Evolutionary conservation across 352 stramenopile genomes (phyloP).

Genomic region (Phytopythium aichiense): DNA sequence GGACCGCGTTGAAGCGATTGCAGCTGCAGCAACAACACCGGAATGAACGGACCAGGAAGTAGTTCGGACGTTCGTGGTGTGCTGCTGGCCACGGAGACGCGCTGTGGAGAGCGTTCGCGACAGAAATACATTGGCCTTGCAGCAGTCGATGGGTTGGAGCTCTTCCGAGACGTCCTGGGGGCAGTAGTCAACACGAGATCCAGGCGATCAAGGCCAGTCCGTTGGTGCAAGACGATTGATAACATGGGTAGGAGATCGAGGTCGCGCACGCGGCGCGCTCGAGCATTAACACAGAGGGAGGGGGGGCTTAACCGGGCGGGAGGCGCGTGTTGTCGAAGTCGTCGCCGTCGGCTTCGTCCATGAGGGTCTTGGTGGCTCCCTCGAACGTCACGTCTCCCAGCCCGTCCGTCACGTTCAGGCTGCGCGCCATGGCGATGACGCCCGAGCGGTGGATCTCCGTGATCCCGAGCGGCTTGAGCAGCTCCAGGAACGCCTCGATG

Average conservation of each 20-base stretch:
- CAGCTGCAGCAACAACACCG: too few species aligned
- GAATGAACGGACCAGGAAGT: too few species aligned
- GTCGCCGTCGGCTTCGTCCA: conserved; percentile 59
- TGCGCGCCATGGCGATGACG: conserved; percentile 82
- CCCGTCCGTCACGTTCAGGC: conserved; percentile 57
- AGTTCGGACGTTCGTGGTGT: too few species aligned
- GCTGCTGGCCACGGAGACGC: too few species aligned
- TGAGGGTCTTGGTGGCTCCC: conserved; percentile 63
- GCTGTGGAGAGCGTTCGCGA: too few species aligned
- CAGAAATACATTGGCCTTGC: too few species aligned
- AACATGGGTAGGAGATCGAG: background rate
- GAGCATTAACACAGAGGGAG: background rate
- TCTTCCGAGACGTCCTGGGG: too few species aligned
- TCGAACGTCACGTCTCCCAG: conserved; percentile 69
- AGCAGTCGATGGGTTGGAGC: too few species aligned
- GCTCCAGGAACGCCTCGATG: conserved; percentile 79
- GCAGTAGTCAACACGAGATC: too few species aligned
- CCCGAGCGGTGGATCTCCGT: conserved; percentile 81
- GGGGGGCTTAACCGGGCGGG: conserved; percentile 66
- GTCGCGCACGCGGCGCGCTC: background rate
- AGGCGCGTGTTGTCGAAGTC: conserved; percentile 65
- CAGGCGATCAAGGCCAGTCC: too few species aligned
- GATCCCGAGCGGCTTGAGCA: conserved; percentile 80
- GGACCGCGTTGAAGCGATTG: too few species aligned
- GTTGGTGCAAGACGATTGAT: too few species aligned